These are phyloP conservation scores for Anastatica hierochuntica DNA, from an alignment of 345 rosid species.

Conservation along the genomic window DNA sequence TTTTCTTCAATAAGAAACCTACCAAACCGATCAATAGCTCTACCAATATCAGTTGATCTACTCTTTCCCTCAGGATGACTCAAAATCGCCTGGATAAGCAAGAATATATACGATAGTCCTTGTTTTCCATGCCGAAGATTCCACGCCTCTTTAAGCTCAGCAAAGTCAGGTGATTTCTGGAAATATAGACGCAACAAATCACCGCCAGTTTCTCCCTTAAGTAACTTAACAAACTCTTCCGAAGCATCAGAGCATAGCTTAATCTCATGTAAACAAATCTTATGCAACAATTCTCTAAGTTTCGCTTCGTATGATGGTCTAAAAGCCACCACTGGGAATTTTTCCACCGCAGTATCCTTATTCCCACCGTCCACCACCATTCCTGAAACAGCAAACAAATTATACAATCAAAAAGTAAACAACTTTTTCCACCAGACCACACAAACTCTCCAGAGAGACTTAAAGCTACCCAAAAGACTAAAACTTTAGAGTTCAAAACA, in stretches of 20 bases:
- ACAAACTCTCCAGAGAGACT: not conserved
- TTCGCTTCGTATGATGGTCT: slow-evolving; percentile 33
- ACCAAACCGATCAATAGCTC: slow-evolving; percentile 52
- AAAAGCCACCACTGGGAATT: slow-evolving; percentile 15
- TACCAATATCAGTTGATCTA: slow-evolving; percentile 34
- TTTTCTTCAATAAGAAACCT: slow-evolving; percentile 31
- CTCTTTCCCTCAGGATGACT: slow-evolving; percentile 68
- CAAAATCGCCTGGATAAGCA: slow-evolving; percentile 46
- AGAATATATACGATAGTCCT: slow-evolving; percentile 36
- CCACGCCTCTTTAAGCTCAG: slow-evolving; percentile 64
- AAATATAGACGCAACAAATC: slow-evolving; percentile 54
- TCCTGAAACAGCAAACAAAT: not conserved
- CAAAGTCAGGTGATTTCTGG: slow-evolving; percentile 38
- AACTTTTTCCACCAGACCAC: not conserved
- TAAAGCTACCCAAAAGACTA: not conserved
- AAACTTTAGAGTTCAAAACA: not conserved
- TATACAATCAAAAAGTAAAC: not conserved
- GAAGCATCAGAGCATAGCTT: slow-evolving; percentile 60
- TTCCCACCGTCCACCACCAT: no score
- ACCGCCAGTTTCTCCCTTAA: slow-evolving; percentile 51
- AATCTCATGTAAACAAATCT: slow-evolving; percentile 53
- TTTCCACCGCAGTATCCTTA: not conserved
- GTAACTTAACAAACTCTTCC: slow-evolving; percentile 59
- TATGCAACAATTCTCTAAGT: slow-evolving; percentile 52
- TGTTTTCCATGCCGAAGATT: slow-evolving; percentile 53